Percentiles rank a stretch among this genome's conserved stretches.
These are phyloP conservation scores for Petunia hybrid DNA, from an alignment of 305 asterid species.

Conservation along the genomic window DNA sequence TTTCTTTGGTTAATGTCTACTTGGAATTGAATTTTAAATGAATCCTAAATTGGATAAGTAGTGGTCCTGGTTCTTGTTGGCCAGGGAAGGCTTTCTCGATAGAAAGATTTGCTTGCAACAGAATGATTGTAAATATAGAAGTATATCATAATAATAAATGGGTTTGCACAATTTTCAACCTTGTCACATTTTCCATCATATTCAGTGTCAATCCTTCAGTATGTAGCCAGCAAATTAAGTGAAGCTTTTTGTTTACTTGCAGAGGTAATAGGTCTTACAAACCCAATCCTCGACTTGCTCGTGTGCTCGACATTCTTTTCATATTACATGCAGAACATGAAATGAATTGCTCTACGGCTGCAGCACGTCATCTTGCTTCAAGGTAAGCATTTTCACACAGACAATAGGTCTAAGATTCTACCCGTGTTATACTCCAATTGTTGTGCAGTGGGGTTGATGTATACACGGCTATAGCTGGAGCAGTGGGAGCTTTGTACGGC, in stretches of 20 bases:
- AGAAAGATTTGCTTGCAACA: no score
- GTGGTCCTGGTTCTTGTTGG: background rate
- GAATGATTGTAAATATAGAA: background rate
- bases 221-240: conserved; percentile 35
- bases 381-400: conserved; percentile 56
- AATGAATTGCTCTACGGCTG: conserved; percentile 99
- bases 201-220: background rate
- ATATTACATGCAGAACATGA: conserved; percentile 98
- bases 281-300: conserved; percentile 98
- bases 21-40: background rate
- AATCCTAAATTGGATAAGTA: conserved; percentile 24
- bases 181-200: background rate
- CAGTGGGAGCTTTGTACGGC: conserved; percentile 99
- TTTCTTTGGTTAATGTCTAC: background rate
- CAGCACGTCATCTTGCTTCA: conserved; percentile 98
- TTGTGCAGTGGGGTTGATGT: conserved; percentile 96
- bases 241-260: conserved; percentile 41
- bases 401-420: background rate
- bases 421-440: conserved; percentile 28
- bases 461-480: conserved; percentile 98
- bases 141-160: background rate
- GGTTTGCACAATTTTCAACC: background rate
- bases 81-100: background rate
- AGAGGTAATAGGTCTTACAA: conserved; percentile 93
- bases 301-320: conserved; percentile 93